phyloP scores from a whole-genome alignment of 148 eudicot species.

The Talinum fruticosum region DNA sequence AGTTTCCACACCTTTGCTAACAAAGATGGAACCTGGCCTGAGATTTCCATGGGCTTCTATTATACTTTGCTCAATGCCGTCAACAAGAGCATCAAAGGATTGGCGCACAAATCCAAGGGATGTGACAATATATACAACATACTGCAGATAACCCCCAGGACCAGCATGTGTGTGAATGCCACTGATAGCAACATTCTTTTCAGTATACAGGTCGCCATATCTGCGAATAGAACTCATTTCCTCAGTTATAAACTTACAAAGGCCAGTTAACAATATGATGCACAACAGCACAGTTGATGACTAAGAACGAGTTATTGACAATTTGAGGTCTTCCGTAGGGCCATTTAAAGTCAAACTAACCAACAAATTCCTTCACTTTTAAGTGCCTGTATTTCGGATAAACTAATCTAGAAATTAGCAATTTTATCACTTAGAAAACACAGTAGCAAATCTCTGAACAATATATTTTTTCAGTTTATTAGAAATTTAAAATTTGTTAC shows the following conservation, averaged over 20 bases:
- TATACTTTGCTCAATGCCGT: conserved; percentile 88
- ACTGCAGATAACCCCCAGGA: conserved; percentile 95
- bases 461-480: background rate
- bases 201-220: conserved; percentile 82
- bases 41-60: conserved; percentile 84
- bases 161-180: conserved; percentile 99
- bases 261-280: no score
- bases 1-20: conserved; percentile 61
- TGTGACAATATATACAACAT: conserved; percentile 83
- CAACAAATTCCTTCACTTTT: background rate
- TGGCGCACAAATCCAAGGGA: conserved; percentile 93
- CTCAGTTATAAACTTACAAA: background rate
- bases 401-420: background rate
- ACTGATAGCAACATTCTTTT: conserved; percentile 91
- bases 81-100: conserved; percentile 83
- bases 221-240: conserved; percentile 39
- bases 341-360: background rate
- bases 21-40: conserved; percentile 78
- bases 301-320: background rate
- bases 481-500: conserved; percentile 31
- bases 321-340: background rate
- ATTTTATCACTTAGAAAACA: background rate
- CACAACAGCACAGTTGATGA: no score
- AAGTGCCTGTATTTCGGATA: background rate
- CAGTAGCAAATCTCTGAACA: background rate